phyloP scores from a whole-genome alignment of 768 basidiomycete genomes.

The Xanthoconium purpureum region DNA sequence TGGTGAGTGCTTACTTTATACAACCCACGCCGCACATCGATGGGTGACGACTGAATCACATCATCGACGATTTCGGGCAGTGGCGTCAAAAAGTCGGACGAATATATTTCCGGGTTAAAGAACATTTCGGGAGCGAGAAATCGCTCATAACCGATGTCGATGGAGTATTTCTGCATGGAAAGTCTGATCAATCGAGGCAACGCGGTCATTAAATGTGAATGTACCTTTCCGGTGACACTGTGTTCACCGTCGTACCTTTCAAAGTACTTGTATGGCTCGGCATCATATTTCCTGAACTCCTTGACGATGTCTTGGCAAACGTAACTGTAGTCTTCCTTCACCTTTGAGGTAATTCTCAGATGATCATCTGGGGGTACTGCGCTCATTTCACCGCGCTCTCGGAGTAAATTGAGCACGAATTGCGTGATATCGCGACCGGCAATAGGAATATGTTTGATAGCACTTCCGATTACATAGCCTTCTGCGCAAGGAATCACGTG shows the following conservation, averaged over 20 bases:
- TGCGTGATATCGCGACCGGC: constrained; percentile 96
- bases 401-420: constrained; percentile 92
- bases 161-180: constrained; percentile 71
- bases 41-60: constrained; percentile 65
- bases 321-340: constrained; percentile 98
- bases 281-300: constrained; percentile 98
- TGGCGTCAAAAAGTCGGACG: constrained; percentile 95
- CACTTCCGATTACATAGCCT: constrained; percentile 97
- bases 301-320: constrained; percentile 99
- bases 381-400: constrained; percentile 90
- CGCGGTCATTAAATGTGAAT: constrained; percentile 19
- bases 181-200: constrained; percentile 5
- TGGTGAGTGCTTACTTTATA: not conserved
- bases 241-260: constrained; percentile 92
- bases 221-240: constrained; percentile 85
- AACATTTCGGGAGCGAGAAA: constrained; percentile 99
- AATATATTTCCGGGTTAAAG: constrained; percentile 99
- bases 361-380: constrained; percentile 96
- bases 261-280: constrained; percentile 93
- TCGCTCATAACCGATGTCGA: constrained; percentile 97
- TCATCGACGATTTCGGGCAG: constrained; percentile 94
- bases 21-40: not conserved
- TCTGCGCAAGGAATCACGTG: constrained; percentile 97
- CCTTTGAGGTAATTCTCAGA: constrained; percentile 82
- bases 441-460: constrained; percentile 98